Evolutionary conservation across 352 stramenopile genomes (phyloP).

Genomic region (Phytopythium kandeliae): DNA sequence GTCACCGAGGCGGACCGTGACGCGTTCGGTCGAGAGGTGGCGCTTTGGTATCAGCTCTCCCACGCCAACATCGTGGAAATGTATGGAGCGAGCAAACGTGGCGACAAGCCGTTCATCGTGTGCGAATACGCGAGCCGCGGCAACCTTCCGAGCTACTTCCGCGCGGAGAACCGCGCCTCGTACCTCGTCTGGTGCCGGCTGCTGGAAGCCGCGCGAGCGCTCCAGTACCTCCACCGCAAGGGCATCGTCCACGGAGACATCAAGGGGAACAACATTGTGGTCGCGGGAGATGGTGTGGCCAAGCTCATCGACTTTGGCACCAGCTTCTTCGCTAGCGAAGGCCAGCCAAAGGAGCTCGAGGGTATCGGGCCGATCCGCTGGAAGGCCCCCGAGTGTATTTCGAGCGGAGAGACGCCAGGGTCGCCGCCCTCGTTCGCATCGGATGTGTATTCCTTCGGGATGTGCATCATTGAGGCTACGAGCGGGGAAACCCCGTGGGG

Average conservation of each 20-base stretch:
- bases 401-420: not conserved
- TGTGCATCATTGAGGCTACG: not conserved
- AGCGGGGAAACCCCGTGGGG: not conserved
- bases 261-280: constrained; percentile 2
- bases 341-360: not conserved
- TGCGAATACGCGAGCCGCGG: constrained; percentile 1
- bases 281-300: not conserved
- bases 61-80: not conserved
- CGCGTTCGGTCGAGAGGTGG: not conserved
- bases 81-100: not conserved
- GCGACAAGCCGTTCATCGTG: not conserved
- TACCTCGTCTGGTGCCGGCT: not conserved
- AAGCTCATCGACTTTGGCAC: constrained; percentile 1
- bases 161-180: not conserved
- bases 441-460: not conserved
- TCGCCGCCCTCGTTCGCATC: not conserved
- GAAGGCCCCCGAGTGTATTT: not conserved
- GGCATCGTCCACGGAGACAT: constrained; percentile 1
- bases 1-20: not conserved
- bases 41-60: not conserved
- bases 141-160: not conserved
- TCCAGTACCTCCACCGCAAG: not conserved
- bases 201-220: not conserved
- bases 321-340: not conserved
- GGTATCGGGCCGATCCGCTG: not conserved